Base-by-base conservation (phyloP, 257 asterid genomes). In the Solanum megistacrolobum region DNA sequence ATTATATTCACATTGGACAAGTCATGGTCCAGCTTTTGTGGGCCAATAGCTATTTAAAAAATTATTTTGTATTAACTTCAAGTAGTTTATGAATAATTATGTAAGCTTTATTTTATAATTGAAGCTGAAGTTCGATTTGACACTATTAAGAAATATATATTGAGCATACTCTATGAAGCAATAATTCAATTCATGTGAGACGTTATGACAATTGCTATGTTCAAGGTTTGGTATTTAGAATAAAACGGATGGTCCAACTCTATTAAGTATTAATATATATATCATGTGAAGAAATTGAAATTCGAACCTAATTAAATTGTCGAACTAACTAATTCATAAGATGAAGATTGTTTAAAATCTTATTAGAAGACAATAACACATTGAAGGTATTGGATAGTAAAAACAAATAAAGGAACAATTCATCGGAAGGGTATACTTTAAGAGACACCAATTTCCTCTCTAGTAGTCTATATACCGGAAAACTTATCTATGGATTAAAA, bases 1-100 rank as follows among this genome's bases (percentile, higher is more conserved):
- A 48, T 52, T 52, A 52, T 52, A 52, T 14, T 48, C 71, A n/a
- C 76, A 72, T 20, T 36, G 65, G 66, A 87, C 87, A 87, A 71
- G 92, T 89, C 91, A 87, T 89, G 25, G 84, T 88, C 92, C 93
- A 93, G 92, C 93, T 91, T 52, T 86, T 27, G 68, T 72, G 89
- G 91, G 88, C 92, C 93, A 75, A 25, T 39, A 39, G n/a, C n/a
- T 27, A 11, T 27, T 39, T 41, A 2, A 23, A 11, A 1, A 5
- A 27, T 68, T 25, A 68, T 68, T 27, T 68, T 27, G 36, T 68
- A 68, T 9, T 5, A 34, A 20, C 48, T 35, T 73, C 1, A 35
- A 35, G 48, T 10, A 20, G 82, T 35, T 20, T 73, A 20, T 35
- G 18, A 73, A 18, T 73, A 2, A 35, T 73, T 73, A 35, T 35